Percentiles rank a stretch among this genome's conserved stretches.
Conservation (phyloP, 179 eudicot genomes). For the Corrigiola litoralis region DNA sequence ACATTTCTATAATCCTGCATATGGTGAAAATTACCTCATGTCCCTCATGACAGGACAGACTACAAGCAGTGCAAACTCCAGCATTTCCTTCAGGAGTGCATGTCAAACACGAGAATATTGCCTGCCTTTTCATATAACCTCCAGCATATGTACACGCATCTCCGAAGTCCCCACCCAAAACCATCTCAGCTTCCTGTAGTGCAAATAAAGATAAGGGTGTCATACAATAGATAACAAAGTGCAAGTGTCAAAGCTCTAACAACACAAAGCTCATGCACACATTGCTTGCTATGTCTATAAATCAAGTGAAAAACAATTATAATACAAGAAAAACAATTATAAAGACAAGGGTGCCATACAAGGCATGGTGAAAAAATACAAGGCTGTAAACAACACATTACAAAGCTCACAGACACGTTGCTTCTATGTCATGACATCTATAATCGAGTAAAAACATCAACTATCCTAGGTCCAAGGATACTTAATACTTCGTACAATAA, state of each 20-base stretch:
- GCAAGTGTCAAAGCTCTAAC: background rate
- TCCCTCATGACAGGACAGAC: conserved; percentile 92
- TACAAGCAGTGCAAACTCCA: conserved; percentile 93
- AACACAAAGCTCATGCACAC: background rate
- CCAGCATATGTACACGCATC: conserved; percentile 79
- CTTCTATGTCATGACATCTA: too few relatives aligned
- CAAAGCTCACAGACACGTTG: too few relatives aligned
- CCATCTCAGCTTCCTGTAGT: conserved; percentile 85
- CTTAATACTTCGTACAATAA: too few relatives aligned
- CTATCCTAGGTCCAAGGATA: too few relatives aligned
- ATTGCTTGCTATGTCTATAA: background rate
- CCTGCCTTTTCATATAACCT: conserved; percentile 96
- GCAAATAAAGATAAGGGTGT: background rate
- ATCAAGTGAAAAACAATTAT: too few relatives aligned
- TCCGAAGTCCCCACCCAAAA: conserved; percentile 96
- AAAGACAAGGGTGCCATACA: too few relatives aligned
- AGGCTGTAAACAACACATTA: too few relatives aligned
- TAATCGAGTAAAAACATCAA: too few relatives aligned
- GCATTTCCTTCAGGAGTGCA: conserved; percentile 98
- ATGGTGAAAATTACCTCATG: conserved; percentile 61
- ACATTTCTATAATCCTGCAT: background rate
- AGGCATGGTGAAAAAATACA: too few relatives aligned
- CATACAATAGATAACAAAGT: background rate
- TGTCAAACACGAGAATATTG: conserved; percentile 93
- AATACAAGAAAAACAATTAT: too few relatives aligned